Evolutionary conservation across 495 filamentous ascomycete species (phyloP).

Genomic region (Podospora pseudocomata): DNA sequence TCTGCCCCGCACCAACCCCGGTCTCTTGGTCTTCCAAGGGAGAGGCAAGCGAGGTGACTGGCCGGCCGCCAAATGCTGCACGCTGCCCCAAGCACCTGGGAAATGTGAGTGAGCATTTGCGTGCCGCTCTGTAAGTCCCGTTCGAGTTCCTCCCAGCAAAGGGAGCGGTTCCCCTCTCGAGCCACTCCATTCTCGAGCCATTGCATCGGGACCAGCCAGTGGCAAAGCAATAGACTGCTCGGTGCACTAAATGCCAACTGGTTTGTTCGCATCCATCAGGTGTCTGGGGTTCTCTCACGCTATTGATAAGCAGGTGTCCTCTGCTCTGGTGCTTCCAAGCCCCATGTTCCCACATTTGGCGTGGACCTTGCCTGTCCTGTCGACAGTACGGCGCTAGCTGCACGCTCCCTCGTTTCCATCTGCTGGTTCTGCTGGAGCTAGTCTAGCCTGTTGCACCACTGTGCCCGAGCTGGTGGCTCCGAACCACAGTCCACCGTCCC

Average conservation of each 20-base stretch:
- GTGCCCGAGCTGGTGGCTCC: slow-evolving; percentile 8
- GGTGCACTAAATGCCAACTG: too few species aligned
- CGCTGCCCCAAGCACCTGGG: slow-evolving; percentile 4
- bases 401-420: slow-evolving; percentile 34
- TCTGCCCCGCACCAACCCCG: slow-evolving; percentile 24
- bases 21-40: slow-evolving; percentile 19
- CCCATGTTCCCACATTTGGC: slow-evolving; percentile 29
- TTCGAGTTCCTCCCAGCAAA: not conserved
- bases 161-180: slow-evolving; percentile 1
- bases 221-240: slow-evolving; percentile 2
- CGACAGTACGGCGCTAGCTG: slow-evolving; percentile 33
- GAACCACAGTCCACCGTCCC: slow-evolving; percentile 12
- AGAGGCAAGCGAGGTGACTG: slow-evolving; percentile 26
- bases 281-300: slow-evolving; percentile 12
- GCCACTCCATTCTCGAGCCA: slow-evolving; percentile 15
- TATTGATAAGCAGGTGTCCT: slow-evolving; percentile 28
- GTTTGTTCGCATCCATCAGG: slow-evolving; percentile 2
- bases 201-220: slow-evolving; percentile 18
- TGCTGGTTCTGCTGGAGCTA: slow-evolving; percentile 18
- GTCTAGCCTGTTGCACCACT: slow-evolving; percentile 17
- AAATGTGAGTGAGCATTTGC: not conserved
- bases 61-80: slow-evolving; percentile 5
- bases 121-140: not conserved
- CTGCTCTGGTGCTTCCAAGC: slow-evolving; percentile 5
- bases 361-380: slow-evolving; percentile 29